phyloP scores from a whole-genome alignment of 2,329 filamentous ascomycete genomes.

The Ceratocystis cacaofunesta region DNA sequence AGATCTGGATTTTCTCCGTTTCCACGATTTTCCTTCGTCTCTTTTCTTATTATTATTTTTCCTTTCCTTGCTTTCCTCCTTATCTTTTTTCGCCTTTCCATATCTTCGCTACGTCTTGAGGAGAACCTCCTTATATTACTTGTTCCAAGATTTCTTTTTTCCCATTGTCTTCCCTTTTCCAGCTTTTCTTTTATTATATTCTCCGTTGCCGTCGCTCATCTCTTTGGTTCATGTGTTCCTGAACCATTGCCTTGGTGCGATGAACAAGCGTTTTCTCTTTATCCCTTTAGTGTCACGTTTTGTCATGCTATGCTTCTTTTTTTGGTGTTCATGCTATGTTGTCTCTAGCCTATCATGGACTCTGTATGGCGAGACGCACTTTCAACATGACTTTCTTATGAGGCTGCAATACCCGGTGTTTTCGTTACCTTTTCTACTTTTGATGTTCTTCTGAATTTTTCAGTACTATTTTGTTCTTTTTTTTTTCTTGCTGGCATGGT shows the following conservation, averaged over 20 bases:
- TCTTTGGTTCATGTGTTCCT: background rate
- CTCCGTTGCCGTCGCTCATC: no score
- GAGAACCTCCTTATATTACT: conserved; percentile 17
- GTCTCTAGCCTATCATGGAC: background rate
- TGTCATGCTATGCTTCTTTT: conserved; percentile 8
- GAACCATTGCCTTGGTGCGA: background rate
- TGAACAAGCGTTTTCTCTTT: conserved; percentile 3
- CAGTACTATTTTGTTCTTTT: background rate
- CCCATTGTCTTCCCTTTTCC: conserved; percentile 21
- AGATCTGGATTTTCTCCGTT: background rate
- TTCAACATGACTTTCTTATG: background rate
- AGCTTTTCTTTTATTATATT: no score
- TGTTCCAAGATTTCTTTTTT: conserved; percentile 19
- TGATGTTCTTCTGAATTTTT: background rate
- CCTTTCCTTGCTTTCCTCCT: conserved; percentile 17
- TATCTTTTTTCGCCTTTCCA: conserved; percentile 16
- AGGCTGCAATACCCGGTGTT: conserved; percentile 1
- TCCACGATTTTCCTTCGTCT: background rate
- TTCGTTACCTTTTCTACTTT: background rate
- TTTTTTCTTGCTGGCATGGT: background rate
- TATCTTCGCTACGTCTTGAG: conserved; percentile 19
- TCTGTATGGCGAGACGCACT: background rate
- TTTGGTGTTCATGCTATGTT: background rate
- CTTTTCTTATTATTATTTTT: conserved; percentile 16
- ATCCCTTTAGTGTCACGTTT: background rate